phyloP scores from a whole-genome alignment of 441 rosid species.

The Euphorbia schlechtendalii region DNA sequence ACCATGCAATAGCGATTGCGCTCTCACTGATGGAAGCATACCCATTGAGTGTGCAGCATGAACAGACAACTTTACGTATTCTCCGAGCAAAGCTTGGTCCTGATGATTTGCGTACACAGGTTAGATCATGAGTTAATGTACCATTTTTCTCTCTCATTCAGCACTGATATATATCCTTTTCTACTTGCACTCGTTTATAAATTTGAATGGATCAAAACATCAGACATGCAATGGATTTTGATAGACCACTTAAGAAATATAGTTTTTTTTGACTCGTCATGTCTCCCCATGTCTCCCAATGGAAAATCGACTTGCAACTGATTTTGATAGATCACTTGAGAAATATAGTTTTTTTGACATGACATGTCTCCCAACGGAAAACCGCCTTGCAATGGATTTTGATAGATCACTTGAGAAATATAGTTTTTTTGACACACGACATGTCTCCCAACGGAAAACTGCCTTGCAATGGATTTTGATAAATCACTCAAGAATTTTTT shows the following conservation, averaged over 20 bases:
- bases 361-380: neutral
- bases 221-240: neutral
- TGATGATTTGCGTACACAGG: slow-evolving; percentile 73
- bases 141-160: slow-evolving; percentile 60
- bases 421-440: neutral
- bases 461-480: neutral
- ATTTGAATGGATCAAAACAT: neutral
- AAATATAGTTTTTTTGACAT: neutral
- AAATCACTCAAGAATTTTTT: neutral
- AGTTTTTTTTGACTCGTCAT: neutral
- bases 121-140: slow-evolving; percentile 13
- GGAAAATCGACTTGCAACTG: neutral
- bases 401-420: neutral
- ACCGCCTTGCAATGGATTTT: neutral
- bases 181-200: neutral
- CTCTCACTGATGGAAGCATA: slow-evolving; percentile 74
- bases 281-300: neutral
- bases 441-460: neutral
- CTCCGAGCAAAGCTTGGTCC: slow-evolving; percentile 55
- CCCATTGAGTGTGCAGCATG: slow-evolving; percentile 66
- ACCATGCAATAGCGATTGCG: slow-evolving; percentile 79
- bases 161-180: slow-evolving; percentile 22
- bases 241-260: neutral
- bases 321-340: neutral
- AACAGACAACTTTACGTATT: slow-evolving; percentile 63